phyloP scores from a whole-genome alignment of 768 basidiomycete genomes.

The Amanita pseudoporphyria region DNA sequence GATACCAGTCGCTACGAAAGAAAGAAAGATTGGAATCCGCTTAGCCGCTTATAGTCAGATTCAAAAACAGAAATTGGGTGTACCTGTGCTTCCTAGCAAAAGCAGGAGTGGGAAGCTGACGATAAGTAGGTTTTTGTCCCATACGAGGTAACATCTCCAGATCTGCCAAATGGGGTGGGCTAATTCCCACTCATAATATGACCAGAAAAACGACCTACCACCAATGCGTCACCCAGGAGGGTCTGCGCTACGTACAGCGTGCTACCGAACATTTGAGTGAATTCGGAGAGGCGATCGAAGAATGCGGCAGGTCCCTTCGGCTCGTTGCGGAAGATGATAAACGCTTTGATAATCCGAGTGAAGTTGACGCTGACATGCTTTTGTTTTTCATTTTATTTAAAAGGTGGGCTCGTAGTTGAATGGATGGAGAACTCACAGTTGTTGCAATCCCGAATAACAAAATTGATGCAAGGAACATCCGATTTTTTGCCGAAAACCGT shows the following conservation, averaged over 20 bases:
- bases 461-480: constrained; percentile 19
- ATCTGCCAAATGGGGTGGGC: constrained; percentile 11
- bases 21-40: background rate
- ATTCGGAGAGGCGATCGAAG: constrained; percentile 20
- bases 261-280: constrained; percentile 22
- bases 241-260: constrained; percentile 25
- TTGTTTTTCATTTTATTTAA: background rate
- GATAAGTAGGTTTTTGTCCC: constrained; percentile 15
- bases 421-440: constrained; percentile 17
- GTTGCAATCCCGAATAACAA: constrained; percentile 21
- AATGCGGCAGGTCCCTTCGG: constrained; percentile 16
- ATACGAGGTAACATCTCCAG: constrained; percentile 22
- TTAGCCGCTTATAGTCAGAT: background rate
- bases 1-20: constrained; percentile 15
- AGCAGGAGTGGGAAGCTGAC: constrained; percentile 18
- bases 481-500: constrained; percentile 13
- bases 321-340: constrained; percentile 16
- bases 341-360: constrained; percentile 21
- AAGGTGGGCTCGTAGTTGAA: background rate
- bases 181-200: background rate
- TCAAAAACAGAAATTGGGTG: background rate
- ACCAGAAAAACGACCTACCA: constrained; percentile 7
- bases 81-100: constrained; percentile 20
- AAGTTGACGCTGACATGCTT: constrained; percentile 24
- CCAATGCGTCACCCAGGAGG: constrained; percentile 23